Conservation (phyloP, 2,329 filamentous ascomycete genomes). For the Capronia epimyces region DNA sequence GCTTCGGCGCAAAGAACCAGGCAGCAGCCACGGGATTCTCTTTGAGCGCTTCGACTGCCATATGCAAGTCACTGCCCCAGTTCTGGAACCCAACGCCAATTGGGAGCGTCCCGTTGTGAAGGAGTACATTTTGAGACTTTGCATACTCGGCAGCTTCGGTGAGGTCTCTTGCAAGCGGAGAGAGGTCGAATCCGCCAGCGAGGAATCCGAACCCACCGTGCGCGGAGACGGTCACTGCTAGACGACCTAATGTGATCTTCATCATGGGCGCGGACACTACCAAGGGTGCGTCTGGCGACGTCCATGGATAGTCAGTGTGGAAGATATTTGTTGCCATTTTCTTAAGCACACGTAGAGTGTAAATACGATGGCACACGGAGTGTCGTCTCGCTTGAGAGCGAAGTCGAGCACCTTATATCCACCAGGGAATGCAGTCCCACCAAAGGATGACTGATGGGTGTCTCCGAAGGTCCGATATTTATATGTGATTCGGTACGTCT, state of each 20-base stretch:
- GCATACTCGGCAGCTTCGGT: constrained; percentile 30
- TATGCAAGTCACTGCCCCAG: constrained; percentile 35
- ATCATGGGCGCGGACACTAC: constrained; percentile 65
- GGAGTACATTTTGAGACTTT: constrained; percentile 16
- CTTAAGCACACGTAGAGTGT: background rate
- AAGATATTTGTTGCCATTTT: constrained; percentile 13
- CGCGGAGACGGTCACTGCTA: constrained; percentile 57
- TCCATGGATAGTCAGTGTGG: constrained; percentile 52
- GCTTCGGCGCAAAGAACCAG: constrained; percentile 39
- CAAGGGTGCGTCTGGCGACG: constrained; percentile 45
- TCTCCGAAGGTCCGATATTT: background rate
- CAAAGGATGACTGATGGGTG: no score
- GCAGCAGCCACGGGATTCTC: constrained; percentile 36
- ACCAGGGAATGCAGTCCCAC: no score
- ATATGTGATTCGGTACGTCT: background rate
- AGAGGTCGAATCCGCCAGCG: constrained; percentile 50
- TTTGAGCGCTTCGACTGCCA: constrained; percentile 31
- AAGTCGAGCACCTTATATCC: no score
- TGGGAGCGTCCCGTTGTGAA: constrained; percentile 31
- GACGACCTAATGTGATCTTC: constrained; percentile 50
- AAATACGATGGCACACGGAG: no score
- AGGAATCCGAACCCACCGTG: constrained; percentile 53
- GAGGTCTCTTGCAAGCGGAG: constrained; percentile 32
- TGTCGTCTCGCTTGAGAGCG: no score
- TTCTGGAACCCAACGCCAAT: constrained; percentile 40